Conservation (phyloP, 108 stramenopile genomes). For the Nitzschia palea region DNA sequence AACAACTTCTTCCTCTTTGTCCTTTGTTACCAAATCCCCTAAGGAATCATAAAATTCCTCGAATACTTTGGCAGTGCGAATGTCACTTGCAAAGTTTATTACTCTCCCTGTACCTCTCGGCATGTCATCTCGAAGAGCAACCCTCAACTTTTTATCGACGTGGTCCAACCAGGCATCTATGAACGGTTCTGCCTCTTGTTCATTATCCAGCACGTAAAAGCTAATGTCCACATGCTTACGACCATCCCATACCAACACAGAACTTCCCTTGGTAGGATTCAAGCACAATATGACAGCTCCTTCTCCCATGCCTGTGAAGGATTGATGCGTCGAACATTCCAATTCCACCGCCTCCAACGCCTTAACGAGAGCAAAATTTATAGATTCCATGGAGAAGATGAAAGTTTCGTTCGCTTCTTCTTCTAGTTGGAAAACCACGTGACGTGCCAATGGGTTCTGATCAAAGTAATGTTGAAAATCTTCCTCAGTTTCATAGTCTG, state of each 20-base stretch:
- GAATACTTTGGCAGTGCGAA: background rate
- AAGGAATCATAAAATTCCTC: too few relatives aligned
- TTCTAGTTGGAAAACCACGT: slow-evolving; percentile 59
- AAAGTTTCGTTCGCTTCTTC: background rate
- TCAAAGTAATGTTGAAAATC: slow-evolving; percentile 58
- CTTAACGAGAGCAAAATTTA: slow-evolving; percentile 4
- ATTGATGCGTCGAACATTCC: background rate
- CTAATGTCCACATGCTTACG: slow-evolving; percentile 41
- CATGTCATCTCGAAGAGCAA: slow-evolving; percentile 58
- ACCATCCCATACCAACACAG: slow-evolving; percentile 42
- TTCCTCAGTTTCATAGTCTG: slow-evolving; percentile 13
- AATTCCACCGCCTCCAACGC: slow-evolving; percentile 8
- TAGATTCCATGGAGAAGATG: background rate
- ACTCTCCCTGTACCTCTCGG: slow-evolving; percentile 60
- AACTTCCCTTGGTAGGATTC: slow-evolving; percentile 14
- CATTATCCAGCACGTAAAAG: slow-evolving; percentile 23
- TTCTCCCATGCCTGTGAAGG: slow-evolving; percentile 17
- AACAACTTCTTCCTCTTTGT: too few relatives aligned
- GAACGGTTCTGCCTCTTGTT: slow-evolving; percentile 8
- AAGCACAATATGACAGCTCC: slow-evolving; percentile 2
- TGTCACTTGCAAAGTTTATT: slow-evolving; percentile 29
- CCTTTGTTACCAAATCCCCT: too few relatives aligned
- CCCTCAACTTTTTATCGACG: slow-evolving; percentile 20
- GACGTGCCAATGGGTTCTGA: slow-evolving; percentile 60
- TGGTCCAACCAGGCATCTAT: slow-evolving; percentile 10